These are phyloP conservation scores for Saccharomycopsis fibuligera DNA, from an alignment of 805 yeast genomes.

Conservation along the genomic window DNA sequence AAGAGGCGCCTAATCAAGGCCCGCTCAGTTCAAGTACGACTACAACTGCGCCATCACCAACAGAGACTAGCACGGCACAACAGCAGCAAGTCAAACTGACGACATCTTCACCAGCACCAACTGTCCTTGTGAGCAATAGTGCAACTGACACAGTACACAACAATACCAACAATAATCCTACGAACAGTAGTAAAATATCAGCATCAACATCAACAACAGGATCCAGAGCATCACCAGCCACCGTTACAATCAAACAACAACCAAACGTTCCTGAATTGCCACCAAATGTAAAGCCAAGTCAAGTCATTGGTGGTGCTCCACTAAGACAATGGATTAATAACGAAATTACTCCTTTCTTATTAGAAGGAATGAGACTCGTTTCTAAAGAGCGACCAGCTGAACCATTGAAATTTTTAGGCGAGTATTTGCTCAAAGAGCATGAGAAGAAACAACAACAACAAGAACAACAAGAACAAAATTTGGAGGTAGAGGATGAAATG, in stretches of 20 bases:
- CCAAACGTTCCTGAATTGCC: constrained; percentile 4
- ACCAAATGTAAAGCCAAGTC: constrained; percentile 27
- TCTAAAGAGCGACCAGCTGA: constrained; percentile 47
- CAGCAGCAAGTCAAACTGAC: neutral
- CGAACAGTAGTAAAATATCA: neutral
- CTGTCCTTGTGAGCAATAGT: neutral
- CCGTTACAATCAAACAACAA: no score
- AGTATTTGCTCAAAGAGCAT: constrained; percentile 40
- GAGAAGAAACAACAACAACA: constrained; percentile 20
- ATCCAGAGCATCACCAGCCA: neutral
- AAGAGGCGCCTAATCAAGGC: no score
- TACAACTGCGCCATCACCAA: no score
- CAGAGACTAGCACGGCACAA: neutral
- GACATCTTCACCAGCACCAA: neutral
- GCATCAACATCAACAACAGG: neutral
- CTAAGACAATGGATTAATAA: constrained; percentile 62
- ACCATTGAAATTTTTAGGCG: constrained; percentile 49
- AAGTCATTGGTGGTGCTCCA: constrained; percentile 65
- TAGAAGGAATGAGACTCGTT: constrained; percentile 56
- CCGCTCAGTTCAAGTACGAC: no score
- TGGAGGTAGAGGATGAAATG: neutral
- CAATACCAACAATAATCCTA: no score
- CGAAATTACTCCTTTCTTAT: constrained; percentile 53
- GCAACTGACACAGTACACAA: neutral
- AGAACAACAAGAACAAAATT: neutral